Conservation (phyloP, 1,284 basidiomycete genomes). For the Ceratobasidium sp. region DNA sequence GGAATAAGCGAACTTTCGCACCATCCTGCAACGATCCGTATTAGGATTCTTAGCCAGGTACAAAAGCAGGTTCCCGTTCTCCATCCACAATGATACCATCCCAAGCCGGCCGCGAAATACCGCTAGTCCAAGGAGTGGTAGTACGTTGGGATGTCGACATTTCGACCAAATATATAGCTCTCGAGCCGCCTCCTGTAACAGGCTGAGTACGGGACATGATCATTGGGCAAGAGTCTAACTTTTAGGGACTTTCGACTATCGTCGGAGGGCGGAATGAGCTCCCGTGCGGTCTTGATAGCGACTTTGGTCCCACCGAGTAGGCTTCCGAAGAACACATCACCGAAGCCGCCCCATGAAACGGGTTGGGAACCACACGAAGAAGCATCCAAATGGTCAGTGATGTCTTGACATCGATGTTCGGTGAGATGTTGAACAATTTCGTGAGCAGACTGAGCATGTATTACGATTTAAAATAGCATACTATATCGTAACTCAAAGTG, state of each 20-base stretch:
- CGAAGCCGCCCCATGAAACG: conserved; percentile 4
- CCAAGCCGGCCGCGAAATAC: conserved; percentile 16
- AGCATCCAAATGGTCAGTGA: neutral
- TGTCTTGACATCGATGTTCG: conserved; percentile 3
- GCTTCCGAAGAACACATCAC: conserved; percentile 5
- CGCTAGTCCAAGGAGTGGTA: neutral
- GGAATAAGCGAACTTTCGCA: neutral
- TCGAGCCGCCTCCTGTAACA: conserved; percentile 1
- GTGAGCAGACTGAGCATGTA: neutral
- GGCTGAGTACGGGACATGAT: neutral
- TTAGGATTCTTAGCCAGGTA: neutral
- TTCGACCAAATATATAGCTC: conserved; percentile 24
- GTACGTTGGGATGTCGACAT: conserved; percentile 11
- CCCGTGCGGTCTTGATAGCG: neutral
- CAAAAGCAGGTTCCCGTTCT: neutral
- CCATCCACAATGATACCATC: conserved; percentile 35
- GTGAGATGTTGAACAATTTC: conserved; percentile 18
- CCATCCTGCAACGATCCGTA: neutral
- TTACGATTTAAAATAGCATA: neutral
- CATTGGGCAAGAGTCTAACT: neutral
- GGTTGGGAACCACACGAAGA: neutral
- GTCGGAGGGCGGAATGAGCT: neutral
- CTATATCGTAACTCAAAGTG: neutral
- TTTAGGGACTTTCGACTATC: neutral
- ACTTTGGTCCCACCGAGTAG: neutral